These are phyloP conservation scores for Xylaria sp. DNA, from an alignment of 2,329 filamentous ascomycete genomes.

Conservation along the genomic window DNA sequence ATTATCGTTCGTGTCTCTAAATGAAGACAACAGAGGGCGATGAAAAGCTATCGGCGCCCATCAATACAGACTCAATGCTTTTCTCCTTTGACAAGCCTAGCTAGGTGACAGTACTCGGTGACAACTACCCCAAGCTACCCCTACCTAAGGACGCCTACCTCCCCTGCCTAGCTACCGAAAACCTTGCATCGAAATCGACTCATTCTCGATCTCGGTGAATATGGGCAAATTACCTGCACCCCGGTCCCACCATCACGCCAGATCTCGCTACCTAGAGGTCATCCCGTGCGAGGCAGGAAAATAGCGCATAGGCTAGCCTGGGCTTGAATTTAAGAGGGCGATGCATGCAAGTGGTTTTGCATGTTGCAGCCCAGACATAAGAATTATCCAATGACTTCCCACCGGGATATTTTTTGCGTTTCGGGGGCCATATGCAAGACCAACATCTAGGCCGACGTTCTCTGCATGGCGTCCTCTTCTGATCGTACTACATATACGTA, in stretches of 20 bases:
- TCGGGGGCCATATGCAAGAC: conserved; percentile 28
- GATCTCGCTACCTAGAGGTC: conserved; percentile 13
- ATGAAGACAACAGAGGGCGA: conserved; percentile 17
- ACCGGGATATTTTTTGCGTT: conserved; percentile 23
- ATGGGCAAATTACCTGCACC: conserved; percentile 22
- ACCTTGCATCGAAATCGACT: conserved; percentile 23
- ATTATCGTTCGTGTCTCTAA: conserved; percentile 24
- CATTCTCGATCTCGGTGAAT: conserved; percentile 21
- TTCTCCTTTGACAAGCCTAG: conserved; percentile 14
- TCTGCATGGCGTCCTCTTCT: conserved; percentile 13
- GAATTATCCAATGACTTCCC: conserved; percentile 23
- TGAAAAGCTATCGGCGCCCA: conserved; percentile 15
- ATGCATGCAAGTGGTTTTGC: conserved; percentile 33
- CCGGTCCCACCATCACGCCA: conserved; percentile 9
- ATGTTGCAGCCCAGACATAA: conserved; percentile 25
- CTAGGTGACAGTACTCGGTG: conserved; percentile 4
- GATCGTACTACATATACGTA: background rate
- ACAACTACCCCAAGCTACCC: conserved; percentile 10
- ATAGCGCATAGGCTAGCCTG: conserved; percentile 27
- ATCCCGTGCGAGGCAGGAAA: conserved; percentile 7
- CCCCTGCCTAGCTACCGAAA: conserved; percentile 7
- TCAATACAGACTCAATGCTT: conserved; percentile 27
- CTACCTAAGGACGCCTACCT: conserved; percentile 9
- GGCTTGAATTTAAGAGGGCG: conserved; percentile 3
- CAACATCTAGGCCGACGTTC: conserved; percentile 26